Conservation (phyloP, 2,329 filamentous ascomycete species). For the Basipetospora chlamydospora region DNA sequence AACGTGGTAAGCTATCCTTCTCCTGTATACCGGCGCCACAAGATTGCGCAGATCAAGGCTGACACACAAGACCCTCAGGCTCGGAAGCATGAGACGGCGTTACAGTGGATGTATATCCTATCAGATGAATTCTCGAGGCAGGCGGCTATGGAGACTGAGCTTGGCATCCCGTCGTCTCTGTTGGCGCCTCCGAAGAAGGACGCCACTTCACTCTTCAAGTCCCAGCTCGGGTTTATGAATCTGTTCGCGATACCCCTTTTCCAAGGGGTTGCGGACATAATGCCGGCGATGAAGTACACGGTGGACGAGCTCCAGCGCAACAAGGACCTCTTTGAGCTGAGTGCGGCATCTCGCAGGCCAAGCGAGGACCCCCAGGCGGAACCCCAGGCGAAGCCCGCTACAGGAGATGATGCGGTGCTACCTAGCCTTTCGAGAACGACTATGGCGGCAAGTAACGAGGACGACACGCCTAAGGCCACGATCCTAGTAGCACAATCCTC, state of each 20-base stretch:
- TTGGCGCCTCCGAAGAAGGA: constrained; percentile 78
- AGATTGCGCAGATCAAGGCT: no score
- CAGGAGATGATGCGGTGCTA: no score
- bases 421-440: no score
- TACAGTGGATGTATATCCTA: constrained; percentile 85
- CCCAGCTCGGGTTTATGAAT: constrained; percentile 93
- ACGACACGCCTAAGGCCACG: no score
- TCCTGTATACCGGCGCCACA: no score
- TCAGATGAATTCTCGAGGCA: constrained; percentile 92
- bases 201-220: constrained; percentile 64
- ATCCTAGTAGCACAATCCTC: no score
- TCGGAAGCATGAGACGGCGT: constrained; percentile 65
- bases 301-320: constrained; percentile 48
- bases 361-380: background rate
- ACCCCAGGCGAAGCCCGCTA: background rate
- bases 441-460: no score
- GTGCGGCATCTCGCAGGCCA: constrained; percentile 8
- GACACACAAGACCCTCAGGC: constrained; percentile 51
- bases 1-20: constrained; percentile 60
- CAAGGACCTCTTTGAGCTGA: constrained; percentile 11
- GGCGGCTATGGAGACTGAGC: constrained; percentile 76
- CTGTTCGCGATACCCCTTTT: constrained; percentile 90
- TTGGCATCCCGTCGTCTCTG: constrained; percentile 76
- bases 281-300: constrained; percentile 73
- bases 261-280: constrained; percentile 68